Base-by-base conservation (phyloP, 352 stramenopile species). In the Phytophthora lateralis region DNA sequence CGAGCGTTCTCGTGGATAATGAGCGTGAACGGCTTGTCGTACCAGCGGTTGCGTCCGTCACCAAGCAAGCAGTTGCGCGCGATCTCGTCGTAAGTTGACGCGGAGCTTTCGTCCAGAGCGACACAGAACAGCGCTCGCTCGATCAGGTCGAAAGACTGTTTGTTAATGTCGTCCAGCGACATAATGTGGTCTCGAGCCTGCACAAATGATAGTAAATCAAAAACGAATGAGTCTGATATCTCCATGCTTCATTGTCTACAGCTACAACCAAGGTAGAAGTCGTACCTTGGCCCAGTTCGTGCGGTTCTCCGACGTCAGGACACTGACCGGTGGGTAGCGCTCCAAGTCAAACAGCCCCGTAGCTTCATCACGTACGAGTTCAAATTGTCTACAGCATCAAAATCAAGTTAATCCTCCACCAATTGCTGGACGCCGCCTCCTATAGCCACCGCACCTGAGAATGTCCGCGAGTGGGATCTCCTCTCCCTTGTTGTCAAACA, bases 11-110 rank as follows among this genome's bases (percentile, higher is more conserved):
- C 85, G 53, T 98, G 96, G 46, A 98, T 96, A 58, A 99, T 90
- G 27, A 99, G 64, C 70, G 98, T 97, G 65, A 99, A 94, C 11
- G 94, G 95, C 76, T 99, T 99, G 80, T 99, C 97, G 72, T 98
- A 99, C 91, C 93, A 99, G 60, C 97, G 94, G 80, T 99, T 99
- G 60, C 88, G 80, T 26, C 95, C 96, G 43, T 97, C 87, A 34
- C 88, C 89, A 3, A 95, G 80, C 49, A 97, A 72, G 27, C 79
- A 89, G 49, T 88, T 95, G 65, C 83, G 87, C 10, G 87, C 87
- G 27, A 94, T 94, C 66, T 96, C 85, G 50, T 97, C 89, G 63
- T 88, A 89, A 0, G 79, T 92, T 15, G 85, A 71, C 0, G 87
- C 85, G 24, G 80, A 90, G 42, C 80, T 89, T 53, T 98, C 92